phyloP scores from a whole-genome alignment of 805 yeast species.

The Teunomyces kruisii region DNA sequence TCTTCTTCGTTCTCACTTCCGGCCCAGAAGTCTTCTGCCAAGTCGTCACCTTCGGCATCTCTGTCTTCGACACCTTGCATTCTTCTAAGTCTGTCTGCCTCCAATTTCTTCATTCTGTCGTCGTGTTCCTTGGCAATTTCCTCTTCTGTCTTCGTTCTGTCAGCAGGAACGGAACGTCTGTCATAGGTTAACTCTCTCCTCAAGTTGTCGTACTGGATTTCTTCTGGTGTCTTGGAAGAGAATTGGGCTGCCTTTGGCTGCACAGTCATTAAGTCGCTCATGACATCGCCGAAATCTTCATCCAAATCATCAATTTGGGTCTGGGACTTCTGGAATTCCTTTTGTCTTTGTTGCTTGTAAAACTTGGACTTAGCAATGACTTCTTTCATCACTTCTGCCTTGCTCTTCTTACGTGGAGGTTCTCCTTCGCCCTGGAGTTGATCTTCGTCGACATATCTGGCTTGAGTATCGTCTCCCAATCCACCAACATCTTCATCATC shows the following conservation, averaged over 20 bases:
- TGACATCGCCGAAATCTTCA: slow-evolving; percentile 69
- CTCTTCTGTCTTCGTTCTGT: slow-evolving; percentile 76
- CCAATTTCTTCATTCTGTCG: slow-evolving; percentile 60
- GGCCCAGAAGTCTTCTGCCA: slow-evolving; percentile 68
- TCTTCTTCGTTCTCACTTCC: slow-evolving; percentile 48
- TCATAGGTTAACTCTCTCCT: slow-evolving; percentile 68
- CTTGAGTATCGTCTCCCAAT: slow-evolving; percentile 19
- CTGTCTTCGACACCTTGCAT: slow-evolving; percentile 67
- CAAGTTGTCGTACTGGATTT: slow-evolving; percentile 59
- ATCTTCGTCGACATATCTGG: slow-evolving; percentile 41
- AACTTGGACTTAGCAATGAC: slow-evolving; percentile 80
- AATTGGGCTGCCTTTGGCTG: slow-evolving; percentile 20
- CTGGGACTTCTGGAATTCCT: slow-evolving; percentile 57
- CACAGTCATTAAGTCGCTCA: slow-evolving; percentile 49
- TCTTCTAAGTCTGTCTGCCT: slow-evolving; percentile 66
- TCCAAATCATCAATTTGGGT: slow-evolving; percentile 66
- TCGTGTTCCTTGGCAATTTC: slow-evolving; percentile 61
- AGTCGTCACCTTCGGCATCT: slow-evolving; percentile 65
- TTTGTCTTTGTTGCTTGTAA: slow-evolving; percentile 74
- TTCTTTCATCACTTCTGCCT: slow-evolving; percentile 84
- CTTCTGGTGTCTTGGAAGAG: slow-evolving; percentile 39
- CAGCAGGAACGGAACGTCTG: slow-evolving; percentile 77
- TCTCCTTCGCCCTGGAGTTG: slow-evolving; percentile 25
- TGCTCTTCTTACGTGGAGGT: slow-evolving; percentile 66
- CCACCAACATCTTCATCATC: slow-evolving; percentile 50